Conservation (phyloP, 306 rosid species). For the Citrullus mucosospermus region DNA sequence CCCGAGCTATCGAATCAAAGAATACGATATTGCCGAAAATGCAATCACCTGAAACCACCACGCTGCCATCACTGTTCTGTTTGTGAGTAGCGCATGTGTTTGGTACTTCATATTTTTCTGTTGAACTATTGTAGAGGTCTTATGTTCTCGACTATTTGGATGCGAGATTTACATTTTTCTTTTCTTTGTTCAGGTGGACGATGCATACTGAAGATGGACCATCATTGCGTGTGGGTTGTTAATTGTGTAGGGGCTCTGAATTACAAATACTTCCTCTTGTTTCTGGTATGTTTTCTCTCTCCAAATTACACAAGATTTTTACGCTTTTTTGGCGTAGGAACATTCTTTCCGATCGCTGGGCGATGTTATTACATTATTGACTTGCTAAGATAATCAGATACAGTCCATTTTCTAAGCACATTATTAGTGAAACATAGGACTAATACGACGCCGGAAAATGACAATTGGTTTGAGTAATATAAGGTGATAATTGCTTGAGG, state of each 20-base stretch:
- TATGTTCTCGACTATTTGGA: background rate
- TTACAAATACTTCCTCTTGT: conserved; percentile 87
- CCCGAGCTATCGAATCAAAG: conserved; percentile 42
- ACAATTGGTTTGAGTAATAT: background rate
- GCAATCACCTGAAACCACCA: conserved; percentile 80
- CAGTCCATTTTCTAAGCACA: background rate
- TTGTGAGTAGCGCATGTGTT: conserved; percentile 45
- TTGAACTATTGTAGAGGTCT: background rate
- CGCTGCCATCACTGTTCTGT: conserved; percentile 98
- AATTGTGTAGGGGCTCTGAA: conserved; percentile 95
- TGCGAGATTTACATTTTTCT: background rate
- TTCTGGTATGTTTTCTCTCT: conserved; percentile 53
- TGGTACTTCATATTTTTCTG: background rate
- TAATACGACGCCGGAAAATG: background rate
- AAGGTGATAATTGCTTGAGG: background rate
- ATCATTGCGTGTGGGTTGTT: conserved; percentile 99
- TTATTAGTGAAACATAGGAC: background rate
- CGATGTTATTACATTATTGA: background rate
- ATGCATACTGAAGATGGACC: conserved; percentile 97
- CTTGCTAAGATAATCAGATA: background rate
- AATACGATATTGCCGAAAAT: conserved; percentile 70
- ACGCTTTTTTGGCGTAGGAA: background rate
- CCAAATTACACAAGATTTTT: background rate
- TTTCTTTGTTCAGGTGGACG: conserved; percentile 69
- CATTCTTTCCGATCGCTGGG: background rate